Evolutionary conservation across 1,284 basidiomycete genomes (phyloP).

Genomic region (Cronartium quercuum): DNA sequence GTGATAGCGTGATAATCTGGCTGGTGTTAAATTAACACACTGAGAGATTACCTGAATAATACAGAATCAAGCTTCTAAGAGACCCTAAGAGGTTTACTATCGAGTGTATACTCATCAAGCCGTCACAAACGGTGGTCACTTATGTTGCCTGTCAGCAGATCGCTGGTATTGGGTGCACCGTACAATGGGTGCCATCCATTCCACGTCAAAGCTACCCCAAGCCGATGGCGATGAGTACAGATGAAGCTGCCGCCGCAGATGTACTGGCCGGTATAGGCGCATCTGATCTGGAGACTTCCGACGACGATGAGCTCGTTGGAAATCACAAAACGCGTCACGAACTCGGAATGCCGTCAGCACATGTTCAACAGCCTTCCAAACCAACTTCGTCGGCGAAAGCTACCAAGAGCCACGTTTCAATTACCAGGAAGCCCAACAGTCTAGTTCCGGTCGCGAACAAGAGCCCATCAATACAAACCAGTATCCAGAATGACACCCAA

Average conservation of each 20-base stretch:
- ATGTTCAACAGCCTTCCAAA: background rate
- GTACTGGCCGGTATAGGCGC: slow-evolving; percentile 19
- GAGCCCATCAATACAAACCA: too few species aligned
- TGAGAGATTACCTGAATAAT: background rate
- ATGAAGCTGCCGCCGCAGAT: slow-evolving; percentile 15
- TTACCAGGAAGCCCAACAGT: background rate
- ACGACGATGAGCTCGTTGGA: slow-evolving; percentile 6
- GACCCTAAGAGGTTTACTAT: slow-evolving; percentile 31
- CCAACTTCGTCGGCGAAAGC: background rate
- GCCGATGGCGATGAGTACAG: slow-evolving; percentile 26
- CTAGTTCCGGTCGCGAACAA: background rate
- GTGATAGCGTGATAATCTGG: background rate
- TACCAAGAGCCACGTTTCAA: background rate
- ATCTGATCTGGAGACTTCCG: slow-evolving; percentile 11
- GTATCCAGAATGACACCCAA: too few species aligned
- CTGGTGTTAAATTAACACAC: background rate
- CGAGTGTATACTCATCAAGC: slow-evolving; percentile 34
- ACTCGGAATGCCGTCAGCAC: background rate
- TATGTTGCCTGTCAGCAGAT: slow-evolving; percentile 28
- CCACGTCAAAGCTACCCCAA: slow-evolving; percentile 28
- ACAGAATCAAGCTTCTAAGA: slow-evolving; percentile 23
- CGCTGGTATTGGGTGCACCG: slow-evolving; percentile 29
- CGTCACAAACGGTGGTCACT: slow-evolving; percentile 25
- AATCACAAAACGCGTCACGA: background rate
- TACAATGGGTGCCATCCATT: slow-evolving; percentile 21